Conservation (phyloP, 257 asterid genomes). For the Fraxinus pennsylvanica region DNA sequence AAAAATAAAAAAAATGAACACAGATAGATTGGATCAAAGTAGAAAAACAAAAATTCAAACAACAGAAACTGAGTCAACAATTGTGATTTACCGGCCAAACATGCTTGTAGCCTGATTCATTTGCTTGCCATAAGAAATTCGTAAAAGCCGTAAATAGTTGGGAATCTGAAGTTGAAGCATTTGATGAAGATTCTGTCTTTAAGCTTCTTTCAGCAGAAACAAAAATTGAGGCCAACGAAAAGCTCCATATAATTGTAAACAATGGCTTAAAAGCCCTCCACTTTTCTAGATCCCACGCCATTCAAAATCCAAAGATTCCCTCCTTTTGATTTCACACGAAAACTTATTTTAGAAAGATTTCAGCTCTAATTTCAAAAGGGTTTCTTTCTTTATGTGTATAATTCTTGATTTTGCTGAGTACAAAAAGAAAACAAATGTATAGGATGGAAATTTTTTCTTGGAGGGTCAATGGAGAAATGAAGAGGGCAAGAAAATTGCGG, state of each 20-base stretch:
- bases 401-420: neutral
- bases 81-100: slow-evolving; percentile 88
- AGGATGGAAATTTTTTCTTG: neutral
- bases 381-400: slow-evolving; percentile 10
- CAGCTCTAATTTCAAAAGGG: slow-evolving; percentile 24
- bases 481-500: neutral
- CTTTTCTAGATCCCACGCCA: slow-evolving; percentile 56
- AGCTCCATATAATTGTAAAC: slow-evolving; percentile 67
- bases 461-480: neutral
- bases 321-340: slow-evolving; percentile 20
- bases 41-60: neutral
- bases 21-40: slow-evolving; percentile 8
- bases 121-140: slow-evolving; percentile 69
- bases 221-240: slow-evolving; percentile 66
- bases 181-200: slow-evolving; percentile 40
- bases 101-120: slow-evolving; percentile 72
- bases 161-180: slow-evolving; percentile 44
- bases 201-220: slow-evolving; percentile 90
- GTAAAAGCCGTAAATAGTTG: slow-evolving; percentile 33
- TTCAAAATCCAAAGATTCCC: slow-evolving; percentile 30
- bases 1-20: neutral
- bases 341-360: neutral
- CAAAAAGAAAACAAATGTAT: neutral
- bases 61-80: slow-evolving; percentile 13
- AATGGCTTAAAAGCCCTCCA: slow-evolving; percentile 67